These are phyloP conservation scores for Cryphonectria nitschkei DNA, from an alignment of 2,329 filamentous ascomycete species.

Conservation along the genomic window DNA sequence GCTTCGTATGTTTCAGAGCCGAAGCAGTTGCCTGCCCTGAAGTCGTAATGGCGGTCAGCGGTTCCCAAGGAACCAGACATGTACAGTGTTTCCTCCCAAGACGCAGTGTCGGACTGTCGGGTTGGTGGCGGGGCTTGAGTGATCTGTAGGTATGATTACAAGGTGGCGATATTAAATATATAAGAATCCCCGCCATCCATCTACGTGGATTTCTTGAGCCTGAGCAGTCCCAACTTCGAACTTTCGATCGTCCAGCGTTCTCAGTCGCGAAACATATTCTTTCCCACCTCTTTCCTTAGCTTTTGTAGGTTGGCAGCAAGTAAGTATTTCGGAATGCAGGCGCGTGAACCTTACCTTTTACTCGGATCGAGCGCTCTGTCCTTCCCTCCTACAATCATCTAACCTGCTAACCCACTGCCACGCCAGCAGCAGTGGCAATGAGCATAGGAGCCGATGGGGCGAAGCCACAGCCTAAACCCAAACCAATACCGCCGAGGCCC, in stretches of 20 bases:
- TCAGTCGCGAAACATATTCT: background rate
- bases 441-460: background rate
- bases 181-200: background rate
- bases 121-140: background rate
- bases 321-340: background rate
- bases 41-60: background rate
- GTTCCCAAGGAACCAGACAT: background rate
- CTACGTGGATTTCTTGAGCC: background rate
- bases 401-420: background rate
- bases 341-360: background rate
- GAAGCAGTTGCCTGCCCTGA: background rate
- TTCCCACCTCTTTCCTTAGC: background rate
- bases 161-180: background rate
- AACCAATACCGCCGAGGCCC: background rate
- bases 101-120: background rate
- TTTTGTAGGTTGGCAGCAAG: background rate
- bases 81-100: background rate
- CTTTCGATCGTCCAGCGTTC: background rate
- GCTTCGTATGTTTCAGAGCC: background rate
- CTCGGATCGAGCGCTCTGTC: background rate
- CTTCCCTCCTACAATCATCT: background rate
- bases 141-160: background rate
- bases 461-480: conserved; percentile 5
- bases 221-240: background rate
- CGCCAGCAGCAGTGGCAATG: background rate